These are phyloP conservation scores for Aspergillus arachidicola DNA, from an alignment of 2,329 filamentous ascomycete species.

Conservation along the genomic window DNA sequence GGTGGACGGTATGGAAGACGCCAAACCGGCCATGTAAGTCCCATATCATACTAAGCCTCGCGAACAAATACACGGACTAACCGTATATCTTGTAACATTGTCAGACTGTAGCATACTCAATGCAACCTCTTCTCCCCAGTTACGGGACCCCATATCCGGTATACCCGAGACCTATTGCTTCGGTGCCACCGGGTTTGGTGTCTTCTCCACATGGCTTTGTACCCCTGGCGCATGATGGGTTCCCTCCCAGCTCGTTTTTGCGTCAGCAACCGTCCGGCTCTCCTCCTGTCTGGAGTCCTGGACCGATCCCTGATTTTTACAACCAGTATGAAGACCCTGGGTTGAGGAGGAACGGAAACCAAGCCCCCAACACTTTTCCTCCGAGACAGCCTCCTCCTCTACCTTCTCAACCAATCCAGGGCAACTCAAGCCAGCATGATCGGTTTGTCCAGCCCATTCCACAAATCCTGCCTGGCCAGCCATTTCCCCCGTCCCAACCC, in stretches of 20 bases:
- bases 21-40: background rate
- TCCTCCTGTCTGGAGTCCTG: background rate
- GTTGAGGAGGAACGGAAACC: background rate
- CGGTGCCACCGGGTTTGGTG: background rate
- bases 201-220: background rate
- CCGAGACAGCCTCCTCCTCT: background rate
- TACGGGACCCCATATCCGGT: background rate
- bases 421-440: background rate
- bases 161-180: background rate
- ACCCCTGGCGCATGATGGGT: background rate
- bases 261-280: background rate
- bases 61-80: background rate
- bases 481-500: background rate
- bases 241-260: background rate
- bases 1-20: background rate
- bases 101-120: background rate
- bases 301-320: background rate
- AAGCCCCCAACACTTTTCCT: too few species aligned
- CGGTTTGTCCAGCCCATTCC: background rate
- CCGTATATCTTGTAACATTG: background rate
- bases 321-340: background rate
- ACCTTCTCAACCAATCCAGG: background rate
- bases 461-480: background rate
- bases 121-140: background rate
- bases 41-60: background rate